Percentiles rank a stretch among this genome's conserved stretches.
These are phyloP conservation scores for Boletellus deceptivus DNA, from an alignment of 1,284 basidiomycete species.

Conservation along the genomic window DNA sequence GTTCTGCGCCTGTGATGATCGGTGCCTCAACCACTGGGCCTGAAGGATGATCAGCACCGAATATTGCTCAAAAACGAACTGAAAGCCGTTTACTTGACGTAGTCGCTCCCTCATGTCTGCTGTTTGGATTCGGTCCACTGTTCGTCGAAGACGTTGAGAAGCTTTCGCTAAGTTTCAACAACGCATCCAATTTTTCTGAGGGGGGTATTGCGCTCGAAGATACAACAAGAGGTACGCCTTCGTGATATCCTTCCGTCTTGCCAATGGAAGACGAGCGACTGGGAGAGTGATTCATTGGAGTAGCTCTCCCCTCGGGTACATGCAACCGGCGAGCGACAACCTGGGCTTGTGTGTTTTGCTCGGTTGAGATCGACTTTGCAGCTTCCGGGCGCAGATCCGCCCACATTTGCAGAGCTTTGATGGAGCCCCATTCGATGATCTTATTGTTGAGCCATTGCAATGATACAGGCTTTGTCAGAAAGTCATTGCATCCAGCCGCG, in stretches of 20 bases:
- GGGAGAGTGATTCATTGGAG: conserved; percentile 33
- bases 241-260: conserved; percentile 23
- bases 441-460: conserved; percentile 97
- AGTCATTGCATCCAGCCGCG: conserved; percentile 98
- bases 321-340: conserved; percentile 66
- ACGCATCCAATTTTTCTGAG: conserved; percentile 25
- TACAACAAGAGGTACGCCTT: conserved; percentile 18
- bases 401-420: conserved; percentile 87
- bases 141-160: conserved; percentile 17
- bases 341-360: conserved; percentile 62
- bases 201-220: conserved; percentile 18
- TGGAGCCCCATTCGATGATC: conserved; percentile 97
- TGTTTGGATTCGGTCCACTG: conserved; percentile 3
- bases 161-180: conserved; percentile 24
- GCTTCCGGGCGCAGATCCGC: conserved; percentile 71
- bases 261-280: conserved; percentile 37
- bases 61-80: background rate
- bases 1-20: conserved; percentile 19
- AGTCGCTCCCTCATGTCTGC: conserved; percentile 26
- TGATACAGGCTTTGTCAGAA: conserved; percentile 96
- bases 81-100: conserved; percentile 24
- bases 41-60: conserved; percentile 17
- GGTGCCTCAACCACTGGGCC: conserved; percentile 24
- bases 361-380: conserved; percentile 50
- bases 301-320: conserved; percentile 55